Percentiles rank a stretch among this genome's conserved stretches.
Conservation (phyloP, 306 rosid genomes). For the Trichosanthes truncata region DNA sequence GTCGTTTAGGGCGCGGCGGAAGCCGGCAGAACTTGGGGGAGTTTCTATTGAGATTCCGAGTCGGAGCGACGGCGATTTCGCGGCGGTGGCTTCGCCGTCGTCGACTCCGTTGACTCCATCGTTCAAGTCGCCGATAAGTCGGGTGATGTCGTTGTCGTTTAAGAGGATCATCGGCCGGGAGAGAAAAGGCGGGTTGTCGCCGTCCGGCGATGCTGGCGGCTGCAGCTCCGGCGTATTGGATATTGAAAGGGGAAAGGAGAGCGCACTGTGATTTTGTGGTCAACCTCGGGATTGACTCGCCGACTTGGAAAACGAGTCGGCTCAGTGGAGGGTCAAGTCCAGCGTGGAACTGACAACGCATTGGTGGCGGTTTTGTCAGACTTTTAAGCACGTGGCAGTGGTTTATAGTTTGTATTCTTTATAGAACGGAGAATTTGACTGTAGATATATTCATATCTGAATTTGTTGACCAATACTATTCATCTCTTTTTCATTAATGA, state of each 20-base stretch:
- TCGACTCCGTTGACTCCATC: constrained; percentile 11
- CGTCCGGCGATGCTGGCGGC: constrained; percentile 23
- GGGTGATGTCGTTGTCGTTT: constrained; percentile 50
- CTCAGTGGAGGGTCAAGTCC: background rate
- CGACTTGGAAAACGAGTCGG: background rate
- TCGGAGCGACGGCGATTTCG: constrained; percentile 20
- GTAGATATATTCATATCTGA: background rate
- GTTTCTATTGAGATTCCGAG: constrained; percentile 54
- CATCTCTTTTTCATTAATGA: background rate
- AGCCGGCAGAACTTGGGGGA: constrained; percentile 26
- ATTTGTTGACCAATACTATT: background rate
- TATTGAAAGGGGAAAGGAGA: constrained; percentile 32
- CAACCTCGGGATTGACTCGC: constrained; percentile 8
- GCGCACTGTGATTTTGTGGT: constrained; percentile 19
- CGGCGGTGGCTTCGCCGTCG: background rate
- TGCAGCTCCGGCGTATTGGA: constrained; percentile 31
- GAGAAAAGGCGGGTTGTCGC: constrained; percentile 27
- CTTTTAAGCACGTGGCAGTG: background rate
- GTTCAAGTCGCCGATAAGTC: constrained; percentile 36
- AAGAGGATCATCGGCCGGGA: constrained; percentile 55
- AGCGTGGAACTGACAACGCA: background rate
- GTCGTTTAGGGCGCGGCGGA: constrained; percentile 32
- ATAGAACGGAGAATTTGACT: background rate
- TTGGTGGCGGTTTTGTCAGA: background rate
- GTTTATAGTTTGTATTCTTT: background rate